These are phyloP conservation scores for Globisporangium irregulare DNA, from an alignment of 352 stramenopile species.

Conservation along the genomic window DNA sequence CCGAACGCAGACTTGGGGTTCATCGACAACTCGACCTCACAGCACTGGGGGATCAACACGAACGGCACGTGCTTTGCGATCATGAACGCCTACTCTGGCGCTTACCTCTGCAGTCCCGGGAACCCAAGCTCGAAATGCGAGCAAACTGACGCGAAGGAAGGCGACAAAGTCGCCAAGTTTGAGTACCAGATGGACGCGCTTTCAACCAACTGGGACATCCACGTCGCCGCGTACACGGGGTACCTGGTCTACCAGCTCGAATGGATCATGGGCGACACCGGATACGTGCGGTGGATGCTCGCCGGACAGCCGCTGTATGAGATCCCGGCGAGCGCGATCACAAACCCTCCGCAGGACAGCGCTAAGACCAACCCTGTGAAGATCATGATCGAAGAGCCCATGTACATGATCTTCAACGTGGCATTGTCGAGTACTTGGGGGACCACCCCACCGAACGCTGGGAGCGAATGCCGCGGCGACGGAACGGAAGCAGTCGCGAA, in stretches of 20 bases:
- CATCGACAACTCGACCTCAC: conserved; percentile 38
- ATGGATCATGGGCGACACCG: conserved; percentile 57
- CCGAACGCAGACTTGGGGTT: conserved; percentile 44
- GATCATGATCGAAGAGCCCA: conserved; percentile 42
- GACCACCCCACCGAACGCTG: conserved; percentile 31
- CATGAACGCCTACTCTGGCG: conserved; percentile 63
- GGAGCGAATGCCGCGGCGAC: conserved; percentile 25
- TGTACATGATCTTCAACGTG: conserved; percentile 60
- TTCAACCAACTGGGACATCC: conserved; percentile 63
- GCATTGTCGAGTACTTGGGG: conserved; percentile 41
- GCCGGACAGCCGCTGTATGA: conserved; percentile 82
- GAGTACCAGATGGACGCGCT: conserved; percentile 75
- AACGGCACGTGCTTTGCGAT: conserved; percentile 57
- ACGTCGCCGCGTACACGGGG: conserved; percentile 57
- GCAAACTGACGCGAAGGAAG: conserved; percentile 35
- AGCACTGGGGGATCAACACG: conserved; percentile 64
- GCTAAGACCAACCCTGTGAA: conserved; percentile 61
- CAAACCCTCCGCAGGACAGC: conserved; percentile 38
- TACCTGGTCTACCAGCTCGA: conserved; percentile 67
- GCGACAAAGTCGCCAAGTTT: conserved; percentile 54
- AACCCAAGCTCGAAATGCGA: conserved; percentile 51
- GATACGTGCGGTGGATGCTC: conserved; percentile 70
- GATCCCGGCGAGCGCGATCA: conserved; percentile 64
- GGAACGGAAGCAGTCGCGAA: conserved; percentile 23
- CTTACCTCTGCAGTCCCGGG: conserved; percentile 62